Conservation (phyloP, 2,329 filamentous ascomycete genomes). For the Rasamsonia emersonii region DNA sequence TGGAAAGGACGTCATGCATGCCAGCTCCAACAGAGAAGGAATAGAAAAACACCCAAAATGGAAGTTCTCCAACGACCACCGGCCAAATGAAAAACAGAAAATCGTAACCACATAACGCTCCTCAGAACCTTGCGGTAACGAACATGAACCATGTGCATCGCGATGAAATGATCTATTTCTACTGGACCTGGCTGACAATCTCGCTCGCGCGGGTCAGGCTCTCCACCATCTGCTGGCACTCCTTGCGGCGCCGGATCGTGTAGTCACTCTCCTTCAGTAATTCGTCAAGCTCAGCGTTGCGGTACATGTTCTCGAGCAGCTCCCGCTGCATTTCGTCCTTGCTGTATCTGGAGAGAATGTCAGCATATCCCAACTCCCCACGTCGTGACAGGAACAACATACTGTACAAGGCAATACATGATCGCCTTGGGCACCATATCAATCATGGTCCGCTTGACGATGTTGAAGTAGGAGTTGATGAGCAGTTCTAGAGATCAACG, state of each 20-base stretch:
- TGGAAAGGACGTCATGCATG: no score
- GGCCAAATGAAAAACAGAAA: no score
- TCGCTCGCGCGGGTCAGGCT: conserved; percentile 81
- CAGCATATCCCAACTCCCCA: neutral
- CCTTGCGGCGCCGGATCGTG: conserved; percentile 87
- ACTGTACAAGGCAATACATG: conserved; percentile 95
- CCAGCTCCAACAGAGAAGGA: no score
- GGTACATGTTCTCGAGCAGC: conserved; percentile 95
- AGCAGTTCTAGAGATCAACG: conserved; percentile 59
- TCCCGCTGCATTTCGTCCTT: conserved; percentile 99
- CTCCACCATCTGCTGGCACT: conserved; percentile 99
- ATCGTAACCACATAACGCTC: no score
- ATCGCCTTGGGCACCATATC: conserved; percentile 99
- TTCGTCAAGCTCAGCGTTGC: conserved; percentile 80
- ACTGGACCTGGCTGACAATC: conserved; percentile 77
- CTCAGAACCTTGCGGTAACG: no score
- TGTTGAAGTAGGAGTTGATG: conserved; percentile 96
- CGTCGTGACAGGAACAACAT: conserved; percentile 38
- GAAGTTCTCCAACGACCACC: no score
- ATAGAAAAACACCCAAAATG: no score
- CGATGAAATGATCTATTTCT: conserved; percentile 6
- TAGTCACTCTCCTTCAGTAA: conserved; percentile 97
- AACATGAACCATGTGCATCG: neutral
- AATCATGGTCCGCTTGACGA: conserved; percentile 96
- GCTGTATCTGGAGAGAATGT: conserved; percentile 55